Percentiles rank a stretch among this genome's conserved stretches.
phyloP scores from a whole-genome alignment of 805 yeast species.

The Pichia heedii region DNA sequence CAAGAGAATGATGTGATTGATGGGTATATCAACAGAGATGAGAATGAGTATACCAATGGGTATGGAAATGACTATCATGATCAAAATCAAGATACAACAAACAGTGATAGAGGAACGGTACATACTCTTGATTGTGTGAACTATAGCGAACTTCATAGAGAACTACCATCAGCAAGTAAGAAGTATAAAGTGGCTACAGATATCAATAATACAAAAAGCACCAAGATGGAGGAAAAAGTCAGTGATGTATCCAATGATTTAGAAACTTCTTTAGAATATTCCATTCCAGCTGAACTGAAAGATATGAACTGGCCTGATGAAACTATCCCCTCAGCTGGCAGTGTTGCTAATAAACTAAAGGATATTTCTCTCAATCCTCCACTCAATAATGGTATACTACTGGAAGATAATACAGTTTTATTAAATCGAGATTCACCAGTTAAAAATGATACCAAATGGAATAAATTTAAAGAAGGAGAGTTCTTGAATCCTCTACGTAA shows the following conservation, averaged over 20 bases:
- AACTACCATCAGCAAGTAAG: background rate
- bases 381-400: slow-evolving; percentile 14
- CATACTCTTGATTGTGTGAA: background rate
- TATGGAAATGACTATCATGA: too few species aligned
- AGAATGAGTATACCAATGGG: too few species aligned
- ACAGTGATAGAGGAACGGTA: background rate
- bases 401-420: slow-evolving; percentile 20
- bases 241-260: too few species aligned
- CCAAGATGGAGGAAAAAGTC: background rate
- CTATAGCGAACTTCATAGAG: background rate
- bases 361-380: background rate
- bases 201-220: background rate
- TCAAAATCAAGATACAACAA: background rate
- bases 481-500: slow-evolving; percentile 13
- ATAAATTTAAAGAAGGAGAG: slow-evolving; percentile 19
- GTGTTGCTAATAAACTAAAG: background rate
- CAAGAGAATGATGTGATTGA: too few species aligned
- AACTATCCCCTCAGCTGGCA: background rate
- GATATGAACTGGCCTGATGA: slow-evolving; percentile 20
- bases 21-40: too few species aligned
- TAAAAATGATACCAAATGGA: slow-evolving; percentile 24
- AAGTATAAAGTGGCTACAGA: background rate
- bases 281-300: slow-evolving; percentile 17
- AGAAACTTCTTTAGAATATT: background rate
- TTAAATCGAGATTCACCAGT: slow-evolving; percentile 12